Base-by-base conservation (phyloP, 441 rosid species). In the Eutrema salsugineum region DNA sequence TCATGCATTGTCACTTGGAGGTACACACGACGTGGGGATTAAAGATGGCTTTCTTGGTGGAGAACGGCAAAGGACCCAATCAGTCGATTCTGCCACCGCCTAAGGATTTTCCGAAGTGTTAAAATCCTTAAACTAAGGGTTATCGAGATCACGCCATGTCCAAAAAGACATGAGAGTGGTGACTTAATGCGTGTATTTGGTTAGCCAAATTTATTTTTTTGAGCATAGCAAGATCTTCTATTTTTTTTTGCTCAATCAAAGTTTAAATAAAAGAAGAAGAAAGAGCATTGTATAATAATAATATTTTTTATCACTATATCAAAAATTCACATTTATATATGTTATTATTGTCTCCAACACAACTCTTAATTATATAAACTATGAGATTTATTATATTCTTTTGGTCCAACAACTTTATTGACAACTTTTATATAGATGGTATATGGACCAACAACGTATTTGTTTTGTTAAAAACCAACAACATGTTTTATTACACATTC, bases 11-110 rank as follows among this genome's bases (percentile, higher is more conserved):
- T 73, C 85, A 80, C 73, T 68, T 82, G 70, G 99, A 94, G 80
- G 85, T 90, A 66, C 97, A 90, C 79, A 88, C 99, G 32, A 86
- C 97, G 46, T 94, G 96, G 99, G 99, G 99, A 30, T 83, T 94
- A 14, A 88, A 88, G 81, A 94, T 91, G 99, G 97, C 97, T 17
- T 94, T 94, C 77, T 71, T 91, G 82, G 99, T 94, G 73, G 97
- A 91, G 30, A 89, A 88, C 65, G 97, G 97, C 30, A 87, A 82
- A 80, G 97, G 97, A 59, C 94, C 93, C 8, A 88, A 85, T 30
- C 70, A 88, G 71, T 90, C 99, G 42, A 76, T 91, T 63, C 73
- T 94, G 71, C 97, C 99, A 20, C 97, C 97, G 61, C 97, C 97
- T n/a, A 81, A 61, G 16, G 97, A 90, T 80, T 83, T 91, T 78